These are phyloP conservation scores for Syzygium grande DNA, from an alignment of 345 rosid species.

Conservation along the genomic window DNA sequence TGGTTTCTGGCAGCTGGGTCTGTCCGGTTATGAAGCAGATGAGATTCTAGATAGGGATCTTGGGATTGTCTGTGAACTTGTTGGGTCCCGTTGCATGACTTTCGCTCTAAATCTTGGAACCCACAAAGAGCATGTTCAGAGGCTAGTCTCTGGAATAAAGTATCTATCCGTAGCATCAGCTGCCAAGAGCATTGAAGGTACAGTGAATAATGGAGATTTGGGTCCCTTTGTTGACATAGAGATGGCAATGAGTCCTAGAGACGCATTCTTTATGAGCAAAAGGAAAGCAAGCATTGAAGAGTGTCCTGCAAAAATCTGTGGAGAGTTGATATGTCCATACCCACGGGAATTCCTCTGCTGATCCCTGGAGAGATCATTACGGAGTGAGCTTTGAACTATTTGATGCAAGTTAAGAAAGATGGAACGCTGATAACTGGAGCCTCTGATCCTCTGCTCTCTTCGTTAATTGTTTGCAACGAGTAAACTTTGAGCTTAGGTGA, in stretches of 20 bases:
- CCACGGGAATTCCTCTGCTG: slow-evolving; percentile 51
- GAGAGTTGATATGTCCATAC: slow-evolving; percentile 57
- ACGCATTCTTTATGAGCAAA: slow-evolving; percentile 43
- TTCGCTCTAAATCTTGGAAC: slow-evolving; percentile 50
- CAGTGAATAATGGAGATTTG: neutral
- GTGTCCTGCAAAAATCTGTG: slow-evolving; percentile 34
- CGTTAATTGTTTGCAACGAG: slow-evolving; percentile 26
- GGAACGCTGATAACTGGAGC: slow-evolving; percentile 38
- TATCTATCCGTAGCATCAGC: slow-evolving; percentile 12
- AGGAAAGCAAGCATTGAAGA: slow-evolving; percentile 25
- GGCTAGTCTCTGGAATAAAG: slow-evolving; percentile 32
- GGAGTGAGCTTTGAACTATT: slow-evolving; percentile 29
- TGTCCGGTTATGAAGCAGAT: slow-evolving; percentile 52
- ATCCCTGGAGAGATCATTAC: slow-evolving; percentile 48
- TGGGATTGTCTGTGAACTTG: slow-evolving; percentile 36
- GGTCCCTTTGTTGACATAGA: slow-evolving; percentile 24
- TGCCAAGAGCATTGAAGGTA: neutral
- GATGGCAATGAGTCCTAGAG: slow-evolving; percentile 40
- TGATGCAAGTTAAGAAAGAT: slow-evolving; percentile 22
- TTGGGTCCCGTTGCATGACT: slow-evolving; percentile 29
- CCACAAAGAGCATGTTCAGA: slow-evolving; percentile 25
- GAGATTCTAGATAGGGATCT: slow-evolving; percentile 28
- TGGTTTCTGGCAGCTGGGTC: slow-evolving; percentile 33
- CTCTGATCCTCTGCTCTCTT: slow-evolving; percentile 42
- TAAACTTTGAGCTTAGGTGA: neutral